Base-by-base conservation (phyloP, 345 rosid species). In the Populus ilicifolia region DNA sequence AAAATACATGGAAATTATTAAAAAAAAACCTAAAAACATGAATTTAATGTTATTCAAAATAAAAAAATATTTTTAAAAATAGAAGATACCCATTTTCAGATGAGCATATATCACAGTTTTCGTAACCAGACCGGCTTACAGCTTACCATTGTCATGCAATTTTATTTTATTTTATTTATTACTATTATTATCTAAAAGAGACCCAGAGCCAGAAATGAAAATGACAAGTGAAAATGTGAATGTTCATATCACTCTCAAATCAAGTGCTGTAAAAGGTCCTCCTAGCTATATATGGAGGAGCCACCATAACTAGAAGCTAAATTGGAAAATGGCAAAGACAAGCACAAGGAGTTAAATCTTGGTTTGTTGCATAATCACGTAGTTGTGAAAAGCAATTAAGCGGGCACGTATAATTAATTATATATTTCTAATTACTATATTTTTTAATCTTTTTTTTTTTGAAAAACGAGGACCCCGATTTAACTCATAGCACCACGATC, bases 131-230 rank as follows among this genome's bases (percentile, higher is more conserved):
- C 8, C 48, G 10, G 10, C 2, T 39, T 8, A 39, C 8, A 20
- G 25, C 25, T n/a, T 8, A 56, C 27, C 62, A 21, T n/a, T 8
- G 27, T 8, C 8, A 2, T 11, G 29, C 59, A 2, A 18, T 52
- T 46, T 46, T n/a, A 13, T n/a, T 38, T 3, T 2, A 17, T 17
- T 44, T 44, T n/a, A 27, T 27, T 27, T 27, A 27, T 18, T 27
- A 33, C 4, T 33, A 33, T 33, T 33, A 4, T 38, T 1, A n/a
- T 61, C 21, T 70, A 33, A 43, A 77, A 70, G 54, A 56, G 74
- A 68, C 59, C 21, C 59, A 74, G 25, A 64, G 39, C 25, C 33
- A 2, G 33, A 30, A 78, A 56, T 70, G 79, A 84, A 74, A 78
- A 65, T 70, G 79, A 66, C 71, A 54, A 0, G 43, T 21, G 21